Conservation (phyloP, 148 eudicot species). For the Nyssa sinensis region DNA sequence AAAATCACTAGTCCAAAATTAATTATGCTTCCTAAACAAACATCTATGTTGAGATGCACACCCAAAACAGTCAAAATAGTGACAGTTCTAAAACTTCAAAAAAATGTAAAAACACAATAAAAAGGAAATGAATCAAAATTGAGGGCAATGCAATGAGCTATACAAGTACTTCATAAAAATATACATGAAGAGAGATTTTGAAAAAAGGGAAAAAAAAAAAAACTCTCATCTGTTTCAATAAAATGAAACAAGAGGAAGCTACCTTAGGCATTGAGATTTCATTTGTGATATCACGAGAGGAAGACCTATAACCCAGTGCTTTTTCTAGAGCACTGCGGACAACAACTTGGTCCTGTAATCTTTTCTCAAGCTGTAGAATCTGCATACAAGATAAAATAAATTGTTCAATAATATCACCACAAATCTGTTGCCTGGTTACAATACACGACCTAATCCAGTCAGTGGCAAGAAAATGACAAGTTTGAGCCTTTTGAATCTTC, state of each 20-base stretch:
- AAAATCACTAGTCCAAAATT: background rate
- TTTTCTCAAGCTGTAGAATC: conserved; percentile 74
- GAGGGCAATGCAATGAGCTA: background rate
- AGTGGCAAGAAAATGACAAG: background rate
- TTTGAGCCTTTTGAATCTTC: background rate
- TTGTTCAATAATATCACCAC: background rate
- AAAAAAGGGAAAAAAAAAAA: background rate
- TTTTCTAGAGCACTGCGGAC: conserved; percentile 67
- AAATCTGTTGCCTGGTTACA: background rate
- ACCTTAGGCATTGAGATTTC: conserved; percentile 64
- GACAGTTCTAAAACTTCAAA: background rate
- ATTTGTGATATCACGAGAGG: conserved; percentile 34
- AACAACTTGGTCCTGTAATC: conserved; percentile 66
- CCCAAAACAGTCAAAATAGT: background rate
- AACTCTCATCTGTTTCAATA: background rate
- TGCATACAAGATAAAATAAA: conserved; percentile 15
- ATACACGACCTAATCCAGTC: background rate
- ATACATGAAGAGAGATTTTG: background rate
- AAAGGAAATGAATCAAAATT: background rate
- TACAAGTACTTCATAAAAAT: background rate
- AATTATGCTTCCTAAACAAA: background rate
- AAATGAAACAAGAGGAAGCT: conserved; percentile 3
- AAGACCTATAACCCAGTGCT: conserved; percentile 60
- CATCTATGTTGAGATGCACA: background rate
- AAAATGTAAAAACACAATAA: background rate